Conservation (phyloP, 176 grass and related monocot species). For the Dendrocalamus sinicus region DNA sequence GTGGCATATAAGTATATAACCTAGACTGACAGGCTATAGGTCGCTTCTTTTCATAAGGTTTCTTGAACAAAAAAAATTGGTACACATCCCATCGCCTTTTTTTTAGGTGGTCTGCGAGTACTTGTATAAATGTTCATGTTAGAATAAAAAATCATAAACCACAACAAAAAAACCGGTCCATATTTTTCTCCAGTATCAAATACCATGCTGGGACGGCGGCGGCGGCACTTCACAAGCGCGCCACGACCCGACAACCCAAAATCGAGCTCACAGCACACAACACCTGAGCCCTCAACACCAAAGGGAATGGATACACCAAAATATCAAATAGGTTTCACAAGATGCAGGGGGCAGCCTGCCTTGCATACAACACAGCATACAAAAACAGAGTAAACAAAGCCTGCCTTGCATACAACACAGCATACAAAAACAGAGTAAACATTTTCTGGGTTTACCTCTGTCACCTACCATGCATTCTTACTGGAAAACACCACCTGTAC, state of each 20-base stretch:
- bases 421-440: constrained; percentile 3
- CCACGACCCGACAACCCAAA: background rate
- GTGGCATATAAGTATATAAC: background rate
- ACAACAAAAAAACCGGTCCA: accelerated
- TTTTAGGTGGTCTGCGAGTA: too few species aligned
- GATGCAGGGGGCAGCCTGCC: constrained; percentile 38
- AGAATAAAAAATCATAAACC: too few species aligned
- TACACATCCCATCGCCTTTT: too few species aligned
- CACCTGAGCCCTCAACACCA: background rate
- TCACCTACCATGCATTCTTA: constrained; percentile 30
- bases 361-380: background rate
- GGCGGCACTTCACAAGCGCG: background rate
- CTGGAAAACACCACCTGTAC: constrained; percentile 62
- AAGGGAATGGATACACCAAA: background rate
- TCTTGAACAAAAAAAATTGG: too few species aligned
- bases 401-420: constrained; percentile 27
- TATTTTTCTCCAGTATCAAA: too few species aligned
- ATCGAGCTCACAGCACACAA: background rate
- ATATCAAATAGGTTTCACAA: constrained; percentile 21
- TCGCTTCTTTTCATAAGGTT: too few species aligned
- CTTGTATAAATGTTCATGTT: too few species aligned
- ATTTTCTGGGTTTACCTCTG: constrained; percentile 2
- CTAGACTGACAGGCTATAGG: background rate
- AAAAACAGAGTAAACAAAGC: background rate
- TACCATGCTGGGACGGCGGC: background rate